Conservation (phyloP, 768 basidiomycete genomes). For the Agaricus blazei region DNA sequence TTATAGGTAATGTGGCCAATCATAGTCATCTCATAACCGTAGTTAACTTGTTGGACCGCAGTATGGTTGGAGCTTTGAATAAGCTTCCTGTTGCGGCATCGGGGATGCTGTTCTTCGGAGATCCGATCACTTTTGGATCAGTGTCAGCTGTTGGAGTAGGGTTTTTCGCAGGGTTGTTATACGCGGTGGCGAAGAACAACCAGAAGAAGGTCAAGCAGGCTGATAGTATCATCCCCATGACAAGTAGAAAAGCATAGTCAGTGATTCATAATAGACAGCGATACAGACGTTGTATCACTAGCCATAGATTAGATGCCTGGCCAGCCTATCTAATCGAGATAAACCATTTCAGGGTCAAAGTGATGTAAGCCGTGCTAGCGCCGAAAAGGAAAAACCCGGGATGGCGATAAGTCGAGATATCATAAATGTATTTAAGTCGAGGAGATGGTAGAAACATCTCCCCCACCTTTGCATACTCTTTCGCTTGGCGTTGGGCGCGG, state of each 20-base stretch:
- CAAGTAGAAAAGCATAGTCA: constrained; percentile 40
- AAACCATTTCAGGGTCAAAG: constrained; percentile 16
- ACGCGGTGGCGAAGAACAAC: constrained; percentile 92
- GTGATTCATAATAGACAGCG: constrained; percentile 10
- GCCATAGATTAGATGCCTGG: no score
- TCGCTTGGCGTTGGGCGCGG: background rate
- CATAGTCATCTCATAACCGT: background rate
- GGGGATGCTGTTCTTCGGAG: constrained; percentile 97
- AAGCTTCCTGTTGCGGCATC: constrained; percentile 97
- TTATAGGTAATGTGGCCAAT: constrained; percentile 61
- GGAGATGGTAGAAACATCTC: background rate
- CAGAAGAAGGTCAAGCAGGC: constrained; percentile 65
- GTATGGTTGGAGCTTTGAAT: constrained; percentile 97
- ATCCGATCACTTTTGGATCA: constrained; percentile 81
- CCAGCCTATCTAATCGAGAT: constrained; percentile 12
- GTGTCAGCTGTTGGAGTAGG: constrained; percentile 85
- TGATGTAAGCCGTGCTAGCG: constrained; percentile 22
- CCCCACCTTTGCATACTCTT: background rate
- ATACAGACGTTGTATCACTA: no score
- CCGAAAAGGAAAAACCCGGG: constrained; percentile 16
- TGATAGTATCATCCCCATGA: constrained; percentile 57
- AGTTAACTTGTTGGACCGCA: constrained; percentile 22
- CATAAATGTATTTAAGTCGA: constrained; percentile 1
- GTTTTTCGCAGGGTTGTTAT: constrained; percentile 88
- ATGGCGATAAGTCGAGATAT: background rate